Conservation (phyloP, 441 rosid species). For the Breynia disticha region DNA sequence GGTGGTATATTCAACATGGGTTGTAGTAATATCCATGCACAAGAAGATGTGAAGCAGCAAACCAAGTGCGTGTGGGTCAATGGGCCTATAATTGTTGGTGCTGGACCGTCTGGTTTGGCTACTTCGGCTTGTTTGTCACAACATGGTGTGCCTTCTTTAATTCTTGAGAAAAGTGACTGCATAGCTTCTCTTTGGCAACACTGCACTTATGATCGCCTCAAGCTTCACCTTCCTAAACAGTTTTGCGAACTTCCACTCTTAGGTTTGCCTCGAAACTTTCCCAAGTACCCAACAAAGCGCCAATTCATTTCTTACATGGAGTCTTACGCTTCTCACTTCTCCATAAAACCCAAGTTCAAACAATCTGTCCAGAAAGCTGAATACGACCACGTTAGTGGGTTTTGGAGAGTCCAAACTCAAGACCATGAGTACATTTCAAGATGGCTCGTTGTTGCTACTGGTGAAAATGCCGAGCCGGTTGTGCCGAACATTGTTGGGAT, state of each 20-base stretch:
- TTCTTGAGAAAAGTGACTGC: slow-evolving; percentile 66
- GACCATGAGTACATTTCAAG: slow-evolving; percentile 43
- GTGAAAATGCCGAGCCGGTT: slow-evolving; percentile 83
- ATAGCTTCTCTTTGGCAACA: slow-evolving; percentile 86
- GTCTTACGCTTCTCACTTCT: slow-evolving; percentile 61
- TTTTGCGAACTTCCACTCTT: slow-evolving; percentile 70
- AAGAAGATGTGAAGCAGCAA: slow-evolving; percentile 9
- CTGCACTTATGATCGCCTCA: slow-evolving; percentile 74
- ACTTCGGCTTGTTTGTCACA: slow-evolving; percentile 57
- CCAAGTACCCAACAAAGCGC: slow-evolving; percentile 63
- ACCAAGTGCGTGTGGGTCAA: slow-evolving; percentile 15
- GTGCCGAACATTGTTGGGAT: slow-evolving; percentile 57
- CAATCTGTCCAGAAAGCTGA: slow-evolving; percentile 44
- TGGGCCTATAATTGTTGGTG: slow-evolving; percentile 79
- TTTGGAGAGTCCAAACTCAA: slow-evolving; percentile 62
- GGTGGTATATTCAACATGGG: slow-evolving; percentile 27
- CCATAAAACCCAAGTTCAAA: slow-evolving; percentile 53
- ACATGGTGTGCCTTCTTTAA: slow-evolving; percentile 51
- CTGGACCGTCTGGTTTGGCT: slow-evolving; percentile 95
- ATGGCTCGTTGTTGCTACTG: slow-evolving; percentile 86
- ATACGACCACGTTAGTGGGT: slow-evolving; percentile 31
- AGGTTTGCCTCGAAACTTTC: slow-evolving; percentile 55
- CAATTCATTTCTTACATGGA: slow-evolving; percentile 76
- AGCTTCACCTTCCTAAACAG: slow-evolving; percentile 81
- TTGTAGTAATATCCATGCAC: slow-evolving; percentile 19